A percentile compares a stretch with the other conserved stretches of the same genome.
Evolutionary conservation across 129 eudicot genomes (phyloP).

Genomic region (Apium graveolens): DNA sequence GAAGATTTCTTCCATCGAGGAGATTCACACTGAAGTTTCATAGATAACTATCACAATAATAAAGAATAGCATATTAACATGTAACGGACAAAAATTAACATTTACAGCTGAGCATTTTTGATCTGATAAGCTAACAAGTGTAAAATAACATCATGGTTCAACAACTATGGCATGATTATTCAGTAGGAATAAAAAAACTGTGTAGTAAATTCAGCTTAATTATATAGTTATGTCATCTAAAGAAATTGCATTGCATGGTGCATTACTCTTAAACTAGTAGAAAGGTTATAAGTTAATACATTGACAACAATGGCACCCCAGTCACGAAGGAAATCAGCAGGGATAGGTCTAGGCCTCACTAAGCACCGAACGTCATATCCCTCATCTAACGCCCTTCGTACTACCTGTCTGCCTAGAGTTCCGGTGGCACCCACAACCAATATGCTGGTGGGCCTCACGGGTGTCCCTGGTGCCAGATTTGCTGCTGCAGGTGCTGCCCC

Average conservation of each 20-base stretch:
- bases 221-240: background rate
- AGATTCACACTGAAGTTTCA: background rate
- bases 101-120: background rate
- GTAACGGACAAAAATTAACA: background rate
- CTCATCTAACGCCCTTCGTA: constrained; percentile 86
- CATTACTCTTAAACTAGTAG: background rate
- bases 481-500: constrained; percentile 55
- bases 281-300: constrained; percentile 27
- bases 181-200: background rate
- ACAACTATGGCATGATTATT: background rate
- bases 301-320: constrained; percentile 99
- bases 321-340: constrained; percentile 99
- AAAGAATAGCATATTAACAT: background rate
- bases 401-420: constrained; percentile 95
- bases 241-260: background rate
- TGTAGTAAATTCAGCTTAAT: background rate
- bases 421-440: constrained; percentile 95
- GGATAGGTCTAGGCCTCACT: constrained; percentile 96
- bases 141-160: background rate
- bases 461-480: constrained; percentile 97
- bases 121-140: background rate
- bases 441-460: constrained; percentile 90
- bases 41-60: background rate
- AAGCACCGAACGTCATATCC: constrained; percentile 97
- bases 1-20: background rate